Conservation (phyloP, 2,329 filamentous ascomycete species). For the Metarhizium album region DNA sequence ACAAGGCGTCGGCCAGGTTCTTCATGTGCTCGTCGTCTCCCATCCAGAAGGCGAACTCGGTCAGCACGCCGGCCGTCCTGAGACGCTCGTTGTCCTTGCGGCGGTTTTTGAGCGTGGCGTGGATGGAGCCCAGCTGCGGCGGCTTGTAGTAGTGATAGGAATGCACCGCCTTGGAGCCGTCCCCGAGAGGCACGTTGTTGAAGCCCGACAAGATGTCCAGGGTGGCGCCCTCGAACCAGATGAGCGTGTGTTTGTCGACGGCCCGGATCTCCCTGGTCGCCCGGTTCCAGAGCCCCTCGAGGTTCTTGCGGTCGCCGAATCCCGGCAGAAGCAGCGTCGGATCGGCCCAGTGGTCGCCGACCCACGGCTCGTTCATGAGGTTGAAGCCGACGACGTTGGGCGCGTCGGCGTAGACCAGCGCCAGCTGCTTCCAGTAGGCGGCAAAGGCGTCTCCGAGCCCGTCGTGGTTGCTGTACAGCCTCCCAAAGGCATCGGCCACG, state of each 20-base stretch:
- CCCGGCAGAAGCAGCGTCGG: conserved; percentile 9
- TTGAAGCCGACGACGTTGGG: conserved; percentile 11
- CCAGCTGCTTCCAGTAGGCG: conserved; percentile 10
- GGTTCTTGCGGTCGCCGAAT: conserved; percentile 7
- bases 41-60: conserved; percentile 12
- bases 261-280: conserved; percentile 9
- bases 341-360: conserved; percentile 9
- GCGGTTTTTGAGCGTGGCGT: conserved; percentile 8
- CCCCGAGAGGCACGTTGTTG: conserved; percentile 10
- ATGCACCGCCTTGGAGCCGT: conserved; percentile 11
- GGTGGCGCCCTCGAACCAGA: conserved; percentile 12
- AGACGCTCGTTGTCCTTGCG: conserved; percentile 10
- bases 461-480: conserved; percentile 11
- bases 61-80: conserved; percentile 10
- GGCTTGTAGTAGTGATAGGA: conserved; percentile 12
- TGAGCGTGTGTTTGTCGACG: conserved; percentile 11
- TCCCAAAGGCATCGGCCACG: conserved; percentile 10
- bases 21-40: conserved; percentile 10
- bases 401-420: conserved; percentile 6
- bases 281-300: conserved; percentile 12
- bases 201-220: conserved; percentile 10
- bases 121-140: conserved; percentile 10
- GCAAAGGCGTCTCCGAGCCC: conserved; percentile 11
- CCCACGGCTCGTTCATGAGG: conserved; percentile 12
- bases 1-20: conserved; percentile 8